Percentiles rank a stretch among this genome's conserved stretches.
Evolutionary conservation across 257 asterid species (phyloP).

Genomic region (Ilex aquifolium): DNA sequence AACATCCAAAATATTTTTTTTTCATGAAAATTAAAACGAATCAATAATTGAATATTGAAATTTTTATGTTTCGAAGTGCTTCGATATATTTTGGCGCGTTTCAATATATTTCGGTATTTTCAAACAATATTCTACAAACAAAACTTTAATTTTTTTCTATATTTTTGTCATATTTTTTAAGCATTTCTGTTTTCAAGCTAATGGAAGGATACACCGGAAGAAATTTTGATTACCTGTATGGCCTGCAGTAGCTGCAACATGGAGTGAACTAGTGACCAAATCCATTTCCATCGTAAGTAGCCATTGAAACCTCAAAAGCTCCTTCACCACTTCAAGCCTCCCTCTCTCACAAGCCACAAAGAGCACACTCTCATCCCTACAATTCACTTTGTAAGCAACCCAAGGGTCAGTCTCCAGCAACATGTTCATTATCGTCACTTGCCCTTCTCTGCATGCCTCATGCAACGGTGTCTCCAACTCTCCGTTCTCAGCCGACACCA

Average conservation of each 20-base stretch:
- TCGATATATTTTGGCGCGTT: too few species aligned
- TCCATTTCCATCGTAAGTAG: conserved; percentile 37
- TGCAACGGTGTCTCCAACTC: conserved; percentile 43
- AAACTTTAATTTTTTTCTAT: too few species aligned
- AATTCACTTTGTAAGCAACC: conserved; percentile 24
- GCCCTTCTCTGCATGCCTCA: conserved; percentile 50
- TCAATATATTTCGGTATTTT: too few species aligned
- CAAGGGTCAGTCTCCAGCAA: conserved; percentile 22
- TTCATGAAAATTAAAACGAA: too few species aligned
- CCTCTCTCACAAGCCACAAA: conserved; percentile 39
- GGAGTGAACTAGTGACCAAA: conserved; percentile 27
- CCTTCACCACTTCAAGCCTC: conserved; percentile 20
- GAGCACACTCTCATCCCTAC: conserved; percentile 23
- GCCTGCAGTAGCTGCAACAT: conserved; percentile 45
- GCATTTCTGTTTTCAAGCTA: too few species aligned
- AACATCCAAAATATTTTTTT: too few species aligned
- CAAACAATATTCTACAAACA: too few species aligned
- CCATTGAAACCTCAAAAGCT: conserved; percentile 13
- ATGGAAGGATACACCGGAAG: too few species aligned
- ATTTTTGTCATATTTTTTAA: too few species aligned
- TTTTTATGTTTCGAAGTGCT: too few species aligned
- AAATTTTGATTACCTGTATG: conserved; percentile 38
- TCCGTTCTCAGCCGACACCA: conserved; percentile 30
- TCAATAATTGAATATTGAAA: too few species aligned
- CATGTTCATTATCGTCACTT: conserved; percentile 20